A percentile compares a stretch with the other conserved stretches of the same genome.
phyloP scores from a whole-genome alignment of 805 yeast species.

The Lachancea cidri region DNA sequence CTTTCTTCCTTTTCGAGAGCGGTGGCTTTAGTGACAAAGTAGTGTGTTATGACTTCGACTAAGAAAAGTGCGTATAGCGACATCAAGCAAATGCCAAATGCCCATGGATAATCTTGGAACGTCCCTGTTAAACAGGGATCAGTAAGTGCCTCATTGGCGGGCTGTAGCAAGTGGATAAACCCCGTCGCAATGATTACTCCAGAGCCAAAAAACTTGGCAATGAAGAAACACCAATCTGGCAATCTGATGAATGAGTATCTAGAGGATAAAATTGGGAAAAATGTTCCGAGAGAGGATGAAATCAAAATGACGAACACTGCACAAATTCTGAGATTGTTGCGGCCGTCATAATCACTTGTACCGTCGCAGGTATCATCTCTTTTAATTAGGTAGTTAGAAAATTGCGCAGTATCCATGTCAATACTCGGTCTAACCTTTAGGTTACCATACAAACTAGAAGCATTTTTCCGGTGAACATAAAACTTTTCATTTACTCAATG shows the following conservation, averaged over 20 bases:
- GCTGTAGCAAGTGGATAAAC: constrained; percentile 66
- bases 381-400: background rate
- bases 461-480: no score
- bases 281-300: constrained; percentile 54
- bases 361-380: background rate
- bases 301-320: constrained; percentile 57
- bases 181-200: constrained; percentile 84
- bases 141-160: constrained; percentile 52
- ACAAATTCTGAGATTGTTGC: constrained; percentile 42
- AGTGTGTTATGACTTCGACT: constrained; percentile 44
- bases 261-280: constrained; percentile 59
- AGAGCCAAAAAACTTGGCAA: constrained; percentile 73
- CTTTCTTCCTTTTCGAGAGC: constrained; percentile 9
- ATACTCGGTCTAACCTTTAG: no score
- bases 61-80: constrained; percentile 43
- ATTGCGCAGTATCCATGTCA: background rate
- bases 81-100: constrained; percentile 48
- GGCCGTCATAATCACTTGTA: constrained; percentile 42
- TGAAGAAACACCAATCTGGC: constrained; percentile 59
- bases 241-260: constrained; percentile 40
- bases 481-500: background rate
- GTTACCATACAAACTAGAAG: no score
- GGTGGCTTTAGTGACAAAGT: constrained; percentile 33
- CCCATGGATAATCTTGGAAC: constrained; percentile 51
- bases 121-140: constrained; percentile 47